Evolutionary conservation across 805 yeast species (phyloP).

Genomic region (Candida silvatica): DNA sequence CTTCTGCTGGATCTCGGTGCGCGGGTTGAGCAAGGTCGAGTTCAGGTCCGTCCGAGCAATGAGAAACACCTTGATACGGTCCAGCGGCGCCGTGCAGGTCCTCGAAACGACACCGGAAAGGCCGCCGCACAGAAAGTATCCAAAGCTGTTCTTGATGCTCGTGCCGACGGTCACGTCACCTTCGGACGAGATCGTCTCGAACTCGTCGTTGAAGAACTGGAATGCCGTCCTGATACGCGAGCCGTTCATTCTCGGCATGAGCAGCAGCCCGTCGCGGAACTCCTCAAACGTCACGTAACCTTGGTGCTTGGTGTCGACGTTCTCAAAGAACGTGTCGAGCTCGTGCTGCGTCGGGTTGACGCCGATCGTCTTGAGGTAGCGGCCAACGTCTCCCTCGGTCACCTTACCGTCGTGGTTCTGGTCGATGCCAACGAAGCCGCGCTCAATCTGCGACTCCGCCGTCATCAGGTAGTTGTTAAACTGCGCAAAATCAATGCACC

Average conservation of each 20-base stretch:
- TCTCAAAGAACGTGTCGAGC: conserved; percentile 46
- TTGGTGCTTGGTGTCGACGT: conserved; percentile 44
- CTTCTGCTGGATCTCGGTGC: conserved; percentile 25
- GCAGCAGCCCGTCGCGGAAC: conserved; percentile 72
- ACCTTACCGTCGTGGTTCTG: conserved; percentile 66
- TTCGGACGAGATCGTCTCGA: conserved; percentile 73
- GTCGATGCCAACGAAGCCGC: conserved; percentile 64
- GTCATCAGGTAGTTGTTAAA: conserved; percentile 54
- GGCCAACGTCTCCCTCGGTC: conserved; percentile 54
- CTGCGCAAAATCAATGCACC: conserved; percentile 47
- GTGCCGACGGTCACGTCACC: conserved; percentile 85
- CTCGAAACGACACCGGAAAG: conserved; percentile 92
- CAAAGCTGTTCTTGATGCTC: conserved; percentile 75
- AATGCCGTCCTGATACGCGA: conserved; percentile 77
- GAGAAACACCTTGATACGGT: conserved; percentile 85
- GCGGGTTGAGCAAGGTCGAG: conserved; percentile 58
- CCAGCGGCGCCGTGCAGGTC: conserved; percentile 96
- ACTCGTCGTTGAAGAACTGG: conserved; percentile 67
- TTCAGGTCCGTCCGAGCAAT: conserved; percentile 84
- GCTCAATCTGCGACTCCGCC: conserved; percentile 64
- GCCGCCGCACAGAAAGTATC: conserved; percentile 93
- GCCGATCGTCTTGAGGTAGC: conserved; percentile 51
- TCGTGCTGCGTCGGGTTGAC: conserved; percentile 42
- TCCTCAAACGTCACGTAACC: conserved; percentile 78
- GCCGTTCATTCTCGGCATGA: conserved; percentile 76